Evolutionary conservation across 768 basidiomycete genomes (phyloP).

Genomic region (Amylocystis lapponica): DNA sequence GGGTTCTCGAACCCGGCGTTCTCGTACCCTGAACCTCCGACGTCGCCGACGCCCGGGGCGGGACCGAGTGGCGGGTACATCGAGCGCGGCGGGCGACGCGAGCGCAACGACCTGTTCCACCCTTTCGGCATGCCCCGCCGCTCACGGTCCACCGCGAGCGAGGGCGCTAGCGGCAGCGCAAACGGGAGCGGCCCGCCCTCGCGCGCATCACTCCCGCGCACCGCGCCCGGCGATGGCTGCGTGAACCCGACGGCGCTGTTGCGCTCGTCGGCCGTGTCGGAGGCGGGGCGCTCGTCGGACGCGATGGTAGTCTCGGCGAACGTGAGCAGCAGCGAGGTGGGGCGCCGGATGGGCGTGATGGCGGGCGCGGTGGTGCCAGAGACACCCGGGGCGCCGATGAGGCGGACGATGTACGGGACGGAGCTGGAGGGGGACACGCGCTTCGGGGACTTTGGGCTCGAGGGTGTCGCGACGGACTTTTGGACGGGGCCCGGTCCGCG

Average conservation of each 20-base stretch:
- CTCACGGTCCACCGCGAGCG: conserved; percentile 9
- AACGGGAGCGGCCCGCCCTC: conserved; percentile 5
- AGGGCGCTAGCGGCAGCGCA: too few species aligned
- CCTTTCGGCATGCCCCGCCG: conserved; percentile 11
- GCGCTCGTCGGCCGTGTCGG: conserved; percentile 2
- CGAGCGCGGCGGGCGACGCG: conserved; percentile 19
- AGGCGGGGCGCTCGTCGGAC: background rate
- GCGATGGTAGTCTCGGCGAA: conserved; percentile 8
- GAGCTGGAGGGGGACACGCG: conserved; percentile 78
- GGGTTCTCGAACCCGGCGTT: conserved; percentile 8
- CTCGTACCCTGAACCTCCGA: conserved; percentile 44
- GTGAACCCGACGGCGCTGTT: conserved; percentile 12
- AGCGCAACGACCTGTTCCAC: conserved; percentile 20
- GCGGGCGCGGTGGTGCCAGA: conserved; percentile 36
- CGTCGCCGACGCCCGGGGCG: conserved; percentile 47
- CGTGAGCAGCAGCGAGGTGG: conserved; percentile 46
- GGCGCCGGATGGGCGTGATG: conserved; percentile 38
- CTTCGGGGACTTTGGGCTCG: conserved; percentile 80
- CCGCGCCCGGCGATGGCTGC: conserved; percentile 5
- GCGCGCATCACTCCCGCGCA: background rate
- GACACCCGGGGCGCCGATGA: conserved; percentile 41
- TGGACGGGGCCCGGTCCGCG: conserved; percentile 40
- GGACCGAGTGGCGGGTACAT: conserved; percentile 15
- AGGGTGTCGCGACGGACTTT: conserved; percentile 69
- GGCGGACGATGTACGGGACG: conserved; percentile 79